Evolutionary conservation across 2,329 filamentous ascomycete species (phyloP), one percentile per base, ranked within the genome.

Genomic region (Beauveria pseudobassiana): DNA sequence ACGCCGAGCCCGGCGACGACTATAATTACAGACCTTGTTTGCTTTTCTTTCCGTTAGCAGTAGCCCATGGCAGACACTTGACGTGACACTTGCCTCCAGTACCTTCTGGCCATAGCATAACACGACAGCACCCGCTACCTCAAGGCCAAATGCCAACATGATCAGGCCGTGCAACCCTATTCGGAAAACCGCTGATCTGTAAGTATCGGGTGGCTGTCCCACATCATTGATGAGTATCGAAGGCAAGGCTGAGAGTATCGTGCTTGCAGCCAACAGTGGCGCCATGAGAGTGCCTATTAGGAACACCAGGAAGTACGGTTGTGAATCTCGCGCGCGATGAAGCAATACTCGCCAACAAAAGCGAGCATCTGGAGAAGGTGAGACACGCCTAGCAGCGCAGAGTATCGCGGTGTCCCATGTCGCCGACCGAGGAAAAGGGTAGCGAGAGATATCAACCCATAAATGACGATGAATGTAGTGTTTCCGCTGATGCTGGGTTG

Each of bases 391-490:
- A 51, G 22, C 24, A 22, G 26, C 9, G 34, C 43, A 10, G 9
- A 34, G 14, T 30, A 26, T 20, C 26, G 14, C 24, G 2, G 48
- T 10, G 24, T 46, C 5, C 43, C 71, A 58, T 74, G 76, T 34
- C 72, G 75, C 46, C 75, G 64, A 18, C 77, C 79, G 22, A 77
- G 64, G 51, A 73, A 73, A 10, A 76, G 62, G 26, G 72, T 67
- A 46, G 73, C 62, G 10, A 77, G 73, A n/a, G 77, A 68, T 34
- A 80, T 69, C 42, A 75, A 55, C 9, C 70, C 73, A 65, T 79
- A 80, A 9, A 72, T 64, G 9, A 70, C 72, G 24, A 80, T 70
- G 54, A 81, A 67, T 46, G 76, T 65, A 34, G 68, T 72, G 65
- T 78, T 80, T 48, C 76, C 78, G 16, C 67, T 71, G 50, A 78